phyloP scores from a whole-genome alignment of 2,329 filamentous ascomycete genomes.

The Pestalotiopsis fici region DNA sequence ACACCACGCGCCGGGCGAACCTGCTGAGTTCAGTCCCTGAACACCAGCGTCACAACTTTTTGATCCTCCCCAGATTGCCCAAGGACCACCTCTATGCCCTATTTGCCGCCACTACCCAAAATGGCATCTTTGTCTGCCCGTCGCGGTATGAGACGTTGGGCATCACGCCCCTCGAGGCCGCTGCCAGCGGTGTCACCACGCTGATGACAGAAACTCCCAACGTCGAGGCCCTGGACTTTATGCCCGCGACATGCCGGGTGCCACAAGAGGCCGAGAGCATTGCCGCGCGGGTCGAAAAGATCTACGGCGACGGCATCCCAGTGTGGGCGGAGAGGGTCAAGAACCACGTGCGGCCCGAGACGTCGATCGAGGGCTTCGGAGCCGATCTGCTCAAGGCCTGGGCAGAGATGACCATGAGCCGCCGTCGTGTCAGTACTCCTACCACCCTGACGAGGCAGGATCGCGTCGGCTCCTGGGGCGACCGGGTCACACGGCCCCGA shows the following conservation, averaged over 20 bases:
- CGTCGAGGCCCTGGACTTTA: slow-evolving; percentile 3
- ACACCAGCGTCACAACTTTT: neutral
- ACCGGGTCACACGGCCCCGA: neutral
- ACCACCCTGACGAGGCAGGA: neutral
- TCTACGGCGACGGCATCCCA: slow-evolving; percentile 1
- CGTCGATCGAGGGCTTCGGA: slow-evolving; percentile 5
- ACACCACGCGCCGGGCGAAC: neutral
- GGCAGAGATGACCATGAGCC: slow-evolving; percentile 3
- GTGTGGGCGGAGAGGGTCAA: slow-evolving; percentile 4
- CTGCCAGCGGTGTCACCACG: slow-evolving; percentile 6
- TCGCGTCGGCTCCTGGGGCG: neutral
- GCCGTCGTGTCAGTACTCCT: neutral
- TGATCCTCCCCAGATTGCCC: slow-evolving; percentile 2
- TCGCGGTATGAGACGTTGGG: slow-evolving; percentile 10
- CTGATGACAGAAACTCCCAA: slow-evolving; percentile 6
- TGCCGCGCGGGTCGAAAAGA: neutral
- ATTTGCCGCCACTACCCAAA: neutral
- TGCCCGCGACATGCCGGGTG: slow-evolving; percentile 1
- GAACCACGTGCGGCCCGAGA: slow-evolving; percentile 3
- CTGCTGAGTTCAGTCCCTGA: neutral
- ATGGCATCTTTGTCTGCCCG: slow-evolving; percentile 9
- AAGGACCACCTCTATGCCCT: slow-evolving; percentile 9
- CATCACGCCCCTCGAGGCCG: slow-evolving; percentile 8
- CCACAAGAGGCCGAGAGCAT: neutral
- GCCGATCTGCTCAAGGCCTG: slow-evolving; percentile 7